These are phyloP conservation scores for Agroathelia rolfsii DNA, from an alignment of 1,284 basidiomycete species.

Conservation along the genomic window DNA sequence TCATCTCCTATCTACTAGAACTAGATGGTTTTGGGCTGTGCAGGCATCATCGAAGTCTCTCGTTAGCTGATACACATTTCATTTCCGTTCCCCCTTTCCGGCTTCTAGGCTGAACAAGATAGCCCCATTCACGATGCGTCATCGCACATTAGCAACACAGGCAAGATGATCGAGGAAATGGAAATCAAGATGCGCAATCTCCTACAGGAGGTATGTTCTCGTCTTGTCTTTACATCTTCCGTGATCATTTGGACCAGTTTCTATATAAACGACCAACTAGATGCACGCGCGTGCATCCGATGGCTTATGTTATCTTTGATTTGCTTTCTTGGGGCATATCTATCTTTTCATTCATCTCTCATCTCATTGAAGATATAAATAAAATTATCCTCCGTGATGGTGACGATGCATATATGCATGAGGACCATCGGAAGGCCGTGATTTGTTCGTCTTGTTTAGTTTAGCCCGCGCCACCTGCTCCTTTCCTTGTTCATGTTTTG, in stretches of 20 bases:
- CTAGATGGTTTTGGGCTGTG: no score
- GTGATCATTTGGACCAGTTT: no score
- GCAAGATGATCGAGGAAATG: constrained; percentile 95
- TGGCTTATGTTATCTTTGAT: constrained; percentile 8
- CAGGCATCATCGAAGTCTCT: no score
- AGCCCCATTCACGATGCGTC: constrained; percentile 67
- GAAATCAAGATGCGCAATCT: constrained; percentile 98
- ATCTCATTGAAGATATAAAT: no score
- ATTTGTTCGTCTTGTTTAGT: constrained; percentile 7
- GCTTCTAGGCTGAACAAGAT: constrained; percentile 73
- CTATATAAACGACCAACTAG: no score
- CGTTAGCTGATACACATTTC: no score
- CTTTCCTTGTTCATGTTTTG: background rate
- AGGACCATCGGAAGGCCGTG: background rate
- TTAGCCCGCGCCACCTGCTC: constrained; percentile 1
- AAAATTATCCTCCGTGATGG: no score
- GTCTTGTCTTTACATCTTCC: no score
- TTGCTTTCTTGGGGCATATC: background rate
- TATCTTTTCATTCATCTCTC: background rate
- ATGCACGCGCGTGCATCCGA: no score
- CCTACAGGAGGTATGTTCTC: constrained; percentile 65
- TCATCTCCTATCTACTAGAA: no score
- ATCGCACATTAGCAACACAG: constrained; percentile 88
- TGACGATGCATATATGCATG: no score
- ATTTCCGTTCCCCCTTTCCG: constrained; percentile 1